Percentiles rank a stretch among this genome's conserved stretches.
Conservation (phyloP, 495 filamentous ascomycete genomes). For the Lindgomyces ingoldianus region DNA sequence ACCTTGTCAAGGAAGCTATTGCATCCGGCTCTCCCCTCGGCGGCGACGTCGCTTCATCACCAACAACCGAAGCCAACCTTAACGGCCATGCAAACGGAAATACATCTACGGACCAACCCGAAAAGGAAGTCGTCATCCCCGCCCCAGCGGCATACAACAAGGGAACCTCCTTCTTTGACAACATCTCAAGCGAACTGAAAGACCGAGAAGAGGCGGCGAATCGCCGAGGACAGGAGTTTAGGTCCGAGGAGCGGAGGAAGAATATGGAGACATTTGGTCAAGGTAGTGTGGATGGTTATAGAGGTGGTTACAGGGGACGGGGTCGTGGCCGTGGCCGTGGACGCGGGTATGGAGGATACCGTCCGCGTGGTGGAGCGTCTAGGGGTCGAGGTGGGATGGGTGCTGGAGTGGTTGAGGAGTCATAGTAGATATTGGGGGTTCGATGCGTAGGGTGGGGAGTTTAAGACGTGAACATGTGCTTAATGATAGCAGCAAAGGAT, state of each 20-base stretch:
- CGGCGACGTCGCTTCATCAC: conserved; percentile 42
- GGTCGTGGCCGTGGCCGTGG: conserved; percentile 51
- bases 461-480: too few relatives aligned
- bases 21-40: conserved; percentile 68
- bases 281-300: conserved; percentile 87
- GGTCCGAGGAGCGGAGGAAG: conserved; percentile 87
- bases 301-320: conserved; percentile 62
- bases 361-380: not conserved
- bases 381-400: conserved; percentile 1
- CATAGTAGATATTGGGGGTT: too few relatives aligned
- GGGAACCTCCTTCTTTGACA: conserved; percentile 87
- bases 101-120: conserved; percentile 25
- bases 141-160: conserved; percentile 73
- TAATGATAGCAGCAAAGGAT: too few relatives aligned
- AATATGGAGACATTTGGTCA: conserved; percentile 99
- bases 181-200: conserved; percentile 90
- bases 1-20: conserved; percentile 88
- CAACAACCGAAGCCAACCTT: conserved; percentile 11
- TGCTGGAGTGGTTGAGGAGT: too few relatives aligned
- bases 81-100: conserved; percentile 37
- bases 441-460: too few relatives aligned
- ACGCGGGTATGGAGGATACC: conserved; percentile 29
- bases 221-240: conserved; percentile 79
- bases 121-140: conserved; percentile 47
- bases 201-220: conserved; percentile 74